Evolutionary conservation across 805 yeast species (phyloP), one percentile per base, ranked within the genome.

Genomic region (Candida chilensis): DNA sequence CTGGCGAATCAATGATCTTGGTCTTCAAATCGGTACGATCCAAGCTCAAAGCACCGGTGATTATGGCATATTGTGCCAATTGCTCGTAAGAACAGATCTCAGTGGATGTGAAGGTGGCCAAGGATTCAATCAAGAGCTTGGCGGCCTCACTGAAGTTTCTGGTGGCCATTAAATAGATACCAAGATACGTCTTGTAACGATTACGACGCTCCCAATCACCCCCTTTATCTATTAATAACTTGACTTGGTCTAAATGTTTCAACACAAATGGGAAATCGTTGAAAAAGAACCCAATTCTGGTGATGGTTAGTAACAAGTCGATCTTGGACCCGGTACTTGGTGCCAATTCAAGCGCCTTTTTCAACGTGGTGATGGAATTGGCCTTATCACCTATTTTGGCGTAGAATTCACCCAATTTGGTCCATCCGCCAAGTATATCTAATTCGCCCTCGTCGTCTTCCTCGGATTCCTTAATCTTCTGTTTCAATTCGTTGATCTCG

Each of bases 161-260:
- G 17, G 88, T 78, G 5, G 95, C 80, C 71, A 92, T 60, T 21
- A 73, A 61, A 51, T 85, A 84, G 29, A 92, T 67, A 15, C 98
- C 98, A 35, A 72, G 59, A 57, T 92, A 92, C 5, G 96, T 84
- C 63, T 92, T 92, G 66, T 74, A 86, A 42, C 96, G 66, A 60
- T 92, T 92, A 48, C 95, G 78, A 57, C 98, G 83, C 60, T 92
- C 98, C 98, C 98, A 92, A 54, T 92, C 98, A 38, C 98, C 98
- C 33, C 97, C 98, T 47, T 86, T 83, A 46, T 90, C 97, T 46
- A 92, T 86, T 51, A 85, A 68, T 16, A 61, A 48, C 47, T 81
- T 76, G 13, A 80, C 76, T 42, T 77, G 77, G 32, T 80, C 90
- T 40, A 92, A 68, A 47, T 79, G 78, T 43, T 75, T 74, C 35